These are phyloP conservation scores for Hypoxylon fragiforme DNA, from an alignment of 495 filamentous ascomycete species.

Conservation along the genomic window DNA sequence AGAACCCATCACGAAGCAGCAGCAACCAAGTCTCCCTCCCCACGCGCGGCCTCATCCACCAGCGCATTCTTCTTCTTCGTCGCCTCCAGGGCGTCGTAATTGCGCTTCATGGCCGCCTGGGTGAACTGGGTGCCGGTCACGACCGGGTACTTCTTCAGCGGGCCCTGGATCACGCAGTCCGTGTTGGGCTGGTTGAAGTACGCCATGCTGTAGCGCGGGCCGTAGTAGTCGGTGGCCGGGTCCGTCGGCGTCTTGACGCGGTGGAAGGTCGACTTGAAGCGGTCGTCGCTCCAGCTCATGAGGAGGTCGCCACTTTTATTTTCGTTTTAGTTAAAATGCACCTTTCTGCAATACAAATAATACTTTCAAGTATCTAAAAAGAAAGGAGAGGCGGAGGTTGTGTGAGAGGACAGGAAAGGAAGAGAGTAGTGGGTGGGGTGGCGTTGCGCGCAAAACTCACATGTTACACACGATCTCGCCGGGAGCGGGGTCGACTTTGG, in stretches of 20 bases:
- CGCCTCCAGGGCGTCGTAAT: slow-evolving; percentile 54
- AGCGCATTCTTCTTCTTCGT: slow-evolving; percentile 38
- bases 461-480: slow-evolving; percentile 70
- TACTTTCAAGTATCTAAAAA: background rate
- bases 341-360: background rate
- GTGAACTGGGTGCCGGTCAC: slow-evolving; percentile 63
- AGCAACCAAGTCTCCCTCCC: slow-evolving; percentile 1
- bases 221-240: slow-evolving; percentile 55
- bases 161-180: slow-evolving; percentile 63
- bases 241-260: slow-evolving; percentile 62
- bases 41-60: background rate
- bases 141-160: slow-evolving; percentile 61
- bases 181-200: slow-evolving; percentile 68
- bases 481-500: slow-evolving; percentile 58
- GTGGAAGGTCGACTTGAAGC: slow-evolving; percentile 68
- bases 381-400: background rate
- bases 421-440: background rate
- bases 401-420: background rate
- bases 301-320: slow-evolving; percentile 59
- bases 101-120: slow-evolving; percentile 59
- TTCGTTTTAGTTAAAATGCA: background rate
- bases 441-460: slow-evolving; percentile 15
- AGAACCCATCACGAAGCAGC: slow-evolving; percentile 20
- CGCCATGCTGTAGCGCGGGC: slow-evolving; percentile 64
- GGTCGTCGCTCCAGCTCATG: slow-evolving; percentile 71